A percentile compares a stretch with the other conserved stretches of the same genome.
Evolutionary conservation across 1,284 basidiomycete genomes (phyloP).

Genomic region (Ceratobasidium sp.): DNA sequence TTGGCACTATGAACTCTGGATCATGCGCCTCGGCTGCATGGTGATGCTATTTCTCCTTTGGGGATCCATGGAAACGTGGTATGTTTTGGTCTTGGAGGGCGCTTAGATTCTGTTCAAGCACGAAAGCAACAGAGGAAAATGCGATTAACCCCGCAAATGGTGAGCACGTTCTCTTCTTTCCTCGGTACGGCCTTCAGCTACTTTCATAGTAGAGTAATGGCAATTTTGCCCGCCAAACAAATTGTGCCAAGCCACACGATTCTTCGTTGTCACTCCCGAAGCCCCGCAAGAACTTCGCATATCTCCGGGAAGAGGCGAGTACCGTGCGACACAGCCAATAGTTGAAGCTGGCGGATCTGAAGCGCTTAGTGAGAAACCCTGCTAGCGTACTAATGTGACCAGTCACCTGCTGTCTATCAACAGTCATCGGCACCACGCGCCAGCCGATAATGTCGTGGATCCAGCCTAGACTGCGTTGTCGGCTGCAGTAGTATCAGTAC

Average conservation of each 20-base stretch:
- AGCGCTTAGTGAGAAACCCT: neutral
- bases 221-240: neutral
- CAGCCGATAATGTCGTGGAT: slow-evolving; percentile 30
- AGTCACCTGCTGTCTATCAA: slow-evolving; percentile 4
- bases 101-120: neutral
- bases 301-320: slow-evolving; percentile 12
- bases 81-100: neutral
- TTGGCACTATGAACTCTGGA: neutral
- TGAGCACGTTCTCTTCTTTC: neutral
- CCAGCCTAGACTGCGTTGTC: neutral
- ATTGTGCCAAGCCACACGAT: slow-evolving; percentile 3
- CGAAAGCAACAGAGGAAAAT: neutral
- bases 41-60: slow-evolving; percentile 21
- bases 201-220: neutral
- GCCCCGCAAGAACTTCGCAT: slow-evolving; percentile 33
- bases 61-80: slow-evolving; percentile 22
- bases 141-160: neutral
- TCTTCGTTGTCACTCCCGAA: neutral
- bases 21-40: slow-evolving; percentile 15
- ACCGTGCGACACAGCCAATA: neutral
- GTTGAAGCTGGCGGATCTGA: neutral
- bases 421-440: neutral
- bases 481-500: neutral
- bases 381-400: neutral
- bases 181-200: neutral